Evolutionary conservation across 371 early-diverging fungal genomes (phyloP), one percentile per base, ranked within the genome.

Genomic region (Mucor circinelloides): DNA sequence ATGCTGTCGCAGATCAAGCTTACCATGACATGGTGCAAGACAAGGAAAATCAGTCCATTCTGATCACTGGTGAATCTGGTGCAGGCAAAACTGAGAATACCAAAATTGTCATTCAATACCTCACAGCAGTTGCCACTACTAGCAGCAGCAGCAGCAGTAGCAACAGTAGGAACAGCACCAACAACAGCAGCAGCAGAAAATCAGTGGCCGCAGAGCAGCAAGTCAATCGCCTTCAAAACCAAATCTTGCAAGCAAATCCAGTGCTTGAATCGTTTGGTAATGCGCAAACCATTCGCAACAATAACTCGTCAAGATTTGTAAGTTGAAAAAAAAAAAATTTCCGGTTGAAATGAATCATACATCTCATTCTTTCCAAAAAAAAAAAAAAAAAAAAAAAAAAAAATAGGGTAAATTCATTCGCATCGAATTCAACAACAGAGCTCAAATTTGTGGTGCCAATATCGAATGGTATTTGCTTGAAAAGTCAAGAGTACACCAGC

Each of bases 1-100:
- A 89, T 77, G 94, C 98, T 25, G 89, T 98, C 31, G 92, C 99
- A 8, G 99, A 99, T 73, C 85, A 93, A 6, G 98, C 99, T 0
- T 99, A 96, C 81, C 89, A 91, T 70, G 94, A 93, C 69, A 96
- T 99, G 98, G 76, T 98, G 12, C 91, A 93, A 58, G 93, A 95
- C 56, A 85, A 89, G 66, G 95, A 96, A 72, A 97, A 99, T 72
- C 99, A 99, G 80, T 97, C 98, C 6, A 98, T 99, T 71, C 80
- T 99, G 25, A 99, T 99, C 72, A 99, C 99, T 48, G 99, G 99
- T 66, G 99, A 99, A 84, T 98, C 99, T 23, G 99, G 99, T 40
- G 99, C 99, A 28, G 99, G 99, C 60, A 99, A 99, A 82, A 99
- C 99, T 9, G 99, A 99, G 80, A 99, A 98, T 81, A 99, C 99